A percentile compares a stretch with the other conserved stretches of the same genome.
Conservation (phyloP, 805 yeast species). For the Jamesozyma spencerorum region DNA sequence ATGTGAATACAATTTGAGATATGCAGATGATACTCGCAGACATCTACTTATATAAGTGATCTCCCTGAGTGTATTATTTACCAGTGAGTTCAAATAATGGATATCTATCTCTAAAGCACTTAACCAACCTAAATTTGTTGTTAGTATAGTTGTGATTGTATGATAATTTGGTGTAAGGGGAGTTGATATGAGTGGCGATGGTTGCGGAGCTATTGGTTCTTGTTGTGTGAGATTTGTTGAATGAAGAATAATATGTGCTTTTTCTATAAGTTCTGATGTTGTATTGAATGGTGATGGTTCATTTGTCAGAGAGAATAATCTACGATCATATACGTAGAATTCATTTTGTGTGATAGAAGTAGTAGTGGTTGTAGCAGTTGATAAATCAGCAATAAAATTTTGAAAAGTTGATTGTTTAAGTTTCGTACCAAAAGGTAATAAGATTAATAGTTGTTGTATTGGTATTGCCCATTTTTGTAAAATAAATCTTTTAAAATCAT, state of each 20-base stretch:
- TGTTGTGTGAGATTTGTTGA: neutral
- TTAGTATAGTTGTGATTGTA: constrained; percentile 30
- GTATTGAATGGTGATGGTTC: constrained; percentile 9
- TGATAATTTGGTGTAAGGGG: constrained; percentile 8
- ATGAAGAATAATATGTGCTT: neutral
- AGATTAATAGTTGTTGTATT: constrained; percentile 36
- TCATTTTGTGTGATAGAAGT: constrained; percentile 23
- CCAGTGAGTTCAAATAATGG: constrained; percentile 26
- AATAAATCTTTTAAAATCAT: constrained; percentile 36
- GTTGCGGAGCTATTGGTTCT: constrained; percentile 26
- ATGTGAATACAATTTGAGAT: constrained; percentile 38
- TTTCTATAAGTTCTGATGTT: neutral
- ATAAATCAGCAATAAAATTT: constrained; percentile 16
- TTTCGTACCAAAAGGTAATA: constrained; percentile 59
- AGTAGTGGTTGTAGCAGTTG: constrained; percentile 4
- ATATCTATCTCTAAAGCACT: constrained; percentile 38
- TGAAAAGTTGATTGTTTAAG: constrained; percentile 31
- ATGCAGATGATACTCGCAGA: constrained; percentile 40
- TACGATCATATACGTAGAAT: constrained; percentile 55
- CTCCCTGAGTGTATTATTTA: constrained; percentile 26
- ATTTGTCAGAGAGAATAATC: constrained; percentile 37
- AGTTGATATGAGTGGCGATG: constrained; percentile 10
- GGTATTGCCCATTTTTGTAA: constrained; percentile 36
- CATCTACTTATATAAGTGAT: constrained; percentile 38
- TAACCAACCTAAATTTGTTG: constrained; percentile 44